Evolutionary conservation across 257 asterid genomes (phyloP).

Genomic region (Scutellaria minor): DNA sequence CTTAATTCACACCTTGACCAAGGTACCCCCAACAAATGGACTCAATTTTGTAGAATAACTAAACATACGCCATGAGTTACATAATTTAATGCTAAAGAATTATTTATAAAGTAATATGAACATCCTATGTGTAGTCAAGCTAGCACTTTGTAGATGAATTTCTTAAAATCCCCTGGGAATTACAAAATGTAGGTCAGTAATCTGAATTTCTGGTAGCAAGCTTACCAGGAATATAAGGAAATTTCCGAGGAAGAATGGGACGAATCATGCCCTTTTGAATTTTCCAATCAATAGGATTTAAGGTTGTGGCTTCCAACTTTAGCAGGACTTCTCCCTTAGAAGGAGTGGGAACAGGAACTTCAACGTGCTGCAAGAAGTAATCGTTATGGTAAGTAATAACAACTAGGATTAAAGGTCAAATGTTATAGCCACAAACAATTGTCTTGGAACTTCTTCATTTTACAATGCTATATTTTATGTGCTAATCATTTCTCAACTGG

Average conservation of each 20-base stretch:
- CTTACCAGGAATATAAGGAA: slow-evolving; percentile 84
- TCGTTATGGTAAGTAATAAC: neutral
- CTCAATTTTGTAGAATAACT: slow-evolving; percentile 10
- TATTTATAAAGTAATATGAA: neutral
- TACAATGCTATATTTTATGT: neutral
- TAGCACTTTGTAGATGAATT: neutral
- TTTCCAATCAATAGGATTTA: slow-evolving; percentile 89
- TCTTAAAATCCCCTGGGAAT: slow-evolving; percentile 1
- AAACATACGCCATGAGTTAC: neutral
- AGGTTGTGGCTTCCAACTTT: slow-evolving; percentile 76
- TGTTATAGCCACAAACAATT: neutral
- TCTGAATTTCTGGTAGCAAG: slow-evolving; percentile 19
- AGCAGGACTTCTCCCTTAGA: slow-evolving; percentile 77
- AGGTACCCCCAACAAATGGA: neutral
- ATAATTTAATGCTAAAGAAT: neutral
- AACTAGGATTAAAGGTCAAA: neutral
- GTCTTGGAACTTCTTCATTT: neutral
- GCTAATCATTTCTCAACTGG: neutral
- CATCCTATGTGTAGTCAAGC: neutral
- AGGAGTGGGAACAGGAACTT: slow-evolving; percentile 79
- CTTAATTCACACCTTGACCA: neutral
- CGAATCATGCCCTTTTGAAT: slow-evolving; percentile 80
- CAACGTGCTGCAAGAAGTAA: slow-evolving; percentile 68
- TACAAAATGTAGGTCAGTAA: slow-evolving; percentile 7
- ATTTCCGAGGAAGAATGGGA: slow-evolving; percentile 71